Evolutionary conservation across 1,139 yeast genomes (phyloP), one percentile per base, ranked within the genome.

Genomic region (Taphrina flavorubra): DNA sequence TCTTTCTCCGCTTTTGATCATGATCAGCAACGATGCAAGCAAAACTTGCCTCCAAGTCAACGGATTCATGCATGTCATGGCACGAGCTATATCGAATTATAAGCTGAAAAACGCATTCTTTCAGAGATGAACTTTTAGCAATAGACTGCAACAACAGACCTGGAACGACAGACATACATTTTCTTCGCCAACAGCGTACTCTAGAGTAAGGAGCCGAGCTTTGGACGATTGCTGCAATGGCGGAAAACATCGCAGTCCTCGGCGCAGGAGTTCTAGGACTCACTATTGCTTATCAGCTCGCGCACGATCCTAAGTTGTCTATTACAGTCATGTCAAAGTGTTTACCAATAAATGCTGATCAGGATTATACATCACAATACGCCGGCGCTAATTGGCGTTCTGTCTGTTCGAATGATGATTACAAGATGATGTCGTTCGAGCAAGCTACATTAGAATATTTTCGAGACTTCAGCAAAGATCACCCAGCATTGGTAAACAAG

Each of bases 191-290:
- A 25, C 4, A 4, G 31, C 2, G 31, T 25, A 25, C 2, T 25
- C 31, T 25, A 25, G 31, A 25, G 42, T 6, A 14, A 39, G 2
- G 2, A 10, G 42, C 2, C 14, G 42, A 39, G 42, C 42, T 39
- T 39, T 25, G 42, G 1, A 11, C 14, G 42, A 39, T 18, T 10
- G 11, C 56, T 37, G 13, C 20, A 10, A 53, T 53, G 58, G 18
- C 58, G 6, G 18, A 56, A 46, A 51, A 62, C 40, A 51, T 62
- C 18, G 51, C 46, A 3, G 37, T 63, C 5, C 47, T 55, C 8
- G 67, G 90, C 14, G 82, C 90, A 1, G 96, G 96, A 20, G 86
- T 89, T 60, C 80, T 87, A 69, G 95, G 95, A 40, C 81, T 89
- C 72, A 88, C 92, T 60, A 82, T 86, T 1, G 88, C 82, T 64